Percentiles rank a stretch among this genome's conserved stretches.
Evolutionary conservation across 108 stramenopile species (phyloP).

Genomic region (Chaetoceros muelleri): DNA sequence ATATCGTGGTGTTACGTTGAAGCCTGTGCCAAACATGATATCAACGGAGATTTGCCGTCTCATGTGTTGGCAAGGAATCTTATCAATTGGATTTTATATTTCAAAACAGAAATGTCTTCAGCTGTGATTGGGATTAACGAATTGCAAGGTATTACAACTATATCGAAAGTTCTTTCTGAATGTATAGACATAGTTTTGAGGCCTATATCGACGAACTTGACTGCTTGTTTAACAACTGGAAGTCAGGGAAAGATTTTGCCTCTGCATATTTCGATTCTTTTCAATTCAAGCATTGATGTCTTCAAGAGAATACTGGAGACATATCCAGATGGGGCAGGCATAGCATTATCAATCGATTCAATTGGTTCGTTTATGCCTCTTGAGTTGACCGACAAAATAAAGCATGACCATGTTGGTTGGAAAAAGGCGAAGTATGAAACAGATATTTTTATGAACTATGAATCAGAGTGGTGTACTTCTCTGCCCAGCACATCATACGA

Average conservation of each 20-base stretch:
- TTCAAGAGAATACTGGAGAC: constrained; percentile 21
- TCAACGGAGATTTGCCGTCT: constrained; percentile 33
- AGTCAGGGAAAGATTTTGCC: constrained; percentile 36
- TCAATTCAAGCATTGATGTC: constrained; percentile 23
- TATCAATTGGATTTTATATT: constrained; percentile 44
- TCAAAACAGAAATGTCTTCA: constrained; percentile 8
- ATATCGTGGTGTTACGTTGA: constrained; percentile 7
- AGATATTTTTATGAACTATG: background rate
- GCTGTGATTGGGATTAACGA: constrained; percentile 2
- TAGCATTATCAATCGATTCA: constrained; percentile 5
- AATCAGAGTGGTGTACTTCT: background rate
- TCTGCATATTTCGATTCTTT: constrained; percentile 56
- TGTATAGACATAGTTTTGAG: constrained; percentile 31
- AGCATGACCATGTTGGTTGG: background rate
- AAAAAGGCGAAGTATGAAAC: background rate
- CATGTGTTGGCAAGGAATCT: constrained; percentile 37
- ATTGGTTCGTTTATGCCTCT: background rate
- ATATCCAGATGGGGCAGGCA: constrained; percentile 29
- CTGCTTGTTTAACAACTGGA: constrained; percentile 27
- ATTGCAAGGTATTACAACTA: constrained; percentile 12
- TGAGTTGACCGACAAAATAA: background rate
- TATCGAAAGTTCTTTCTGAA: constrained; percentile 37
- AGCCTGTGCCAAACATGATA: constrained; percentile 22
- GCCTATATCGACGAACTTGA: constrained; percentile 15
- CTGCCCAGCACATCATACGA: background rate